A percentile compares a stretch with the other conserved stretches of the same genome.
Conservation (phyloP, 164 flowering plant genomes). For the Magnolia changhungtana region DNA sequence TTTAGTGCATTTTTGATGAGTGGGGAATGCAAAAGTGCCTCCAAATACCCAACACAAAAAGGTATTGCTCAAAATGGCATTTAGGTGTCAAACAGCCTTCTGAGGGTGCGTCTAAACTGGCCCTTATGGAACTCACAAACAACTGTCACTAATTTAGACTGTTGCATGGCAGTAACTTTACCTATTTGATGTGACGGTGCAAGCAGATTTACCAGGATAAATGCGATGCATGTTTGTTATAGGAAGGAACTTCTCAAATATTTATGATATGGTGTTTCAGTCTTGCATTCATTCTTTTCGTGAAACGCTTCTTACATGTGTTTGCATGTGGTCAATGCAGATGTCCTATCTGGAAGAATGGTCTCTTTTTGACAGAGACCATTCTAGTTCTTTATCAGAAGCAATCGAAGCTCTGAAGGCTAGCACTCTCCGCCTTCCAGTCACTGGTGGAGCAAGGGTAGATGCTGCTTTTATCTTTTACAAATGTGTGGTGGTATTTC, state of each 20-base stretch:
- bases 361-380: constrained; percentile 72
- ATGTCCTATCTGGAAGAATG: constrained; percentile 76
- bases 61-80: no score
- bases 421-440: constrained; percentile 95
- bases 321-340: constrained; percentile 34
- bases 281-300: not conserved
- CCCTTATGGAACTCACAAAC: no score
- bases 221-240: no score
- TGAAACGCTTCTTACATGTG: not conserved
- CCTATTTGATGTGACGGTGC: no score
- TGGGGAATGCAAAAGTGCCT: no score
- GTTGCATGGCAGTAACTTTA: no score
- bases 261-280: not conserved
- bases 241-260: not conserved
- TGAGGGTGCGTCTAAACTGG: no score
- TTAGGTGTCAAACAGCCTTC: no score
- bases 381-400: constrained; percentile 63
- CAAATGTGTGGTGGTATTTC: not conserved
- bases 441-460: constrained; percentile 80
- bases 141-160: no score
- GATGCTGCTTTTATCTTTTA: constrained; percentile 17
- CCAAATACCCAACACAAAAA: no score
- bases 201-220: no score
- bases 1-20: no score
- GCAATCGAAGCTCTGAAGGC: constrained; percentile 91